phyloP scores from a whole-genome alignment of 805 yeast genomes.

The Saccharomycopsis vini region DNA sequence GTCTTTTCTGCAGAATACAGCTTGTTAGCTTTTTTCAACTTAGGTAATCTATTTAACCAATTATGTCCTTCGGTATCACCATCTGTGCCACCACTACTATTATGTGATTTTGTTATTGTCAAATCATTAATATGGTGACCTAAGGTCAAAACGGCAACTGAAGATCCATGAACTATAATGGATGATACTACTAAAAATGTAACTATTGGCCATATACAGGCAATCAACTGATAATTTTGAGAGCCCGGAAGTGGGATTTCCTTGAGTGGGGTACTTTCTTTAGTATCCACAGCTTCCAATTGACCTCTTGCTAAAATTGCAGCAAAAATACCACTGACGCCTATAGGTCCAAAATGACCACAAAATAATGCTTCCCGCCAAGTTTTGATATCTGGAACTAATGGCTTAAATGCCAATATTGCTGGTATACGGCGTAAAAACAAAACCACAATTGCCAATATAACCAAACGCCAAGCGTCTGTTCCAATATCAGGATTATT shows the following conservation, averaged over 20 bases:
- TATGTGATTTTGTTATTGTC: slow-evolving; percentile 86
- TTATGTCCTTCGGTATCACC: slow-evolving; percentile 44
- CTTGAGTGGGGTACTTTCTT: slow-evolving; percentile 48
- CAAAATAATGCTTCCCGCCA: slow-evolving; percentile 94
- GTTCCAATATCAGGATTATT: slow-evolving; percentile 55
- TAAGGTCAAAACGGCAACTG: slow-evolving; percentile 65
- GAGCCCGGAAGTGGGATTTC: slow-evolving; percentile 37
- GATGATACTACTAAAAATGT: slow-evolving; percentile 76
- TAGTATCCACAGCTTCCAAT: slow-evolving; percentile 44
- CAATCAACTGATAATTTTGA: slow-evolving; percentile 50
- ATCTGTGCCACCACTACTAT: slow-evolving; percentile 53
- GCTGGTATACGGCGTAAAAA: slow-evolving; percentile 79
- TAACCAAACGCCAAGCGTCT: slow-evolving; percentile 68
- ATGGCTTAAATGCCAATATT: slow-evolving; percentile 60
- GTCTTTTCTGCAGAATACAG: no score
- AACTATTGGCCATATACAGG: slow-evolving; percentile 73
- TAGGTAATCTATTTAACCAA: slow-evolving; percentile 83
- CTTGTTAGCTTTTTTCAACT: no score
- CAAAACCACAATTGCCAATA: slow-evolving; percentile 65
- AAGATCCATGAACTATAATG: slow-evolving; percentile 84
- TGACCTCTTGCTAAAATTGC: slow-evolving; percentile 69
- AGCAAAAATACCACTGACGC: slow-evolving; percentile 88
- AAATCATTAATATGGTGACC: slow-evolving; percentile 87
- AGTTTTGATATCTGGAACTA: slow-evolving; percentile 78
- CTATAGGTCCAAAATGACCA: slow-evolving; percentile 95